These are phyloP conservation scores for Fusarium poae DNA, from an alignment of 2,329 filamentous ascomycete genomes.

Conservation along the genomic window DNA sequence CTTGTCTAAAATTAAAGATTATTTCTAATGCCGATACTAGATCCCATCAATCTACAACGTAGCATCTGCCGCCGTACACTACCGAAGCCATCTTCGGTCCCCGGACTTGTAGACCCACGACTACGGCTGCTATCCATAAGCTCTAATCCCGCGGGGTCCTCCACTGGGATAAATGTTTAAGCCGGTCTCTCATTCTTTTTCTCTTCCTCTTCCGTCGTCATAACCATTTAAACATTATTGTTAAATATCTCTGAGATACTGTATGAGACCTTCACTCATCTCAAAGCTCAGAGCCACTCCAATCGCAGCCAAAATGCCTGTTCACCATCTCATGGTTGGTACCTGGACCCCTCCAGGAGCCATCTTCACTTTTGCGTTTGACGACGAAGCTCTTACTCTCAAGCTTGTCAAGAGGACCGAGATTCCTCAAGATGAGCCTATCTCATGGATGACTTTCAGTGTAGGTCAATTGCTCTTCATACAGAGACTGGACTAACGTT, in stretches of 20 bases:
- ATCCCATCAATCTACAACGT: neutral
- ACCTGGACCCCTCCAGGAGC: conserved; percentile 92
- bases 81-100: conserved; percentile 32
- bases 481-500: neutral
- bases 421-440: conserved; percentile 86
- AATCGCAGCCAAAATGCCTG: conserved; percentile 68
- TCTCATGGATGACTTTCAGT: conserved; percentile 94
- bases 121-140: conserved; percentile 7
- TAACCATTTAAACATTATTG: conserved; percentile 12
- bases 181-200: conserved; percentile 25
- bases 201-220: conserved; percentile 19
- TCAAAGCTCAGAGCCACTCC: conserved; percentile 32
- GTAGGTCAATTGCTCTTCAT: conserved; percentile 62
- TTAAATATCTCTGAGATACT: neutral
- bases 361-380: conserved; percentile 90
- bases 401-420: conserved; percentile 83
- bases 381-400: conserved; percentile 82
- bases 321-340: conserved; percentile 90
- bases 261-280: conserved; percentile 32
- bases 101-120: conserved; percentile 25
- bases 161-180: conserved; percentile 49
- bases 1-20: neutral
- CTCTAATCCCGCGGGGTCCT: conserved; percentile 32
- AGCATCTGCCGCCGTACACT: conserved; percentile 41
- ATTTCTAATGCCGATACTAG: neutral